Percentiles rank a stretch among this genome's conserved stretches.
Conservation (phyloP, 2,329 filamentous ascomycete genomes). For the Diaporthe ilicicola region DNA sequence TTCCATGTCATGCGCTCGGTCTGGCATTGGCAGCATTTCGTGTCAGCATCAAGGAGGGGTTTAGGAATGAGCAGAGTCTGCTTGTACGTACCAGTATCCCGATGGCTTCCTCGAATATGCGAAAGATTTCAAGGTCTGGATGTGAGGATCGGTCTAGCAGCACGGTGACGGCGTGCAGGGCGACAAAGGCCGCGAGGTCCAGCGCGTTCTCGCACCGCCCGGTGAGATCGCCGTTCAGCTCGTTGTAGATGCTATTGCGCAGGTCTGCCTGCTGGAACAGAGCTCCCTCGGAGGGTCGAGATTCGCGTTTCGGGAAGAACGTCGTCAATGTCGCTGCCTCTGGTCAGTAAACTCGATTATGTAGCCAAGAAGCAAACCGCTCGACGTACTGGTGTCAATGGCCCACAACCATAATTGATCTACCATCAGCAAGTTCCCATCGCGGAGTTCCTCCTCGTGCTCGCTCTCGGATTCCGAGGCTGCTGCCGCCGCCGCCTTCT, state of each 20-base stretch:
- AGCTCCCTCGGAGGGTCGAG: slow-evolving; percentile 61
- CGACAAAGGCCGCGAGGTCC: slow-evolving; percentile 69
- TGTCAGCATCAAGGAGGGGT: not conserved
- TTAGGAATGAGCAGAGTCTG: not conserved
- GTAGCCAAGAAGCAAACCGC: too few species aligned
- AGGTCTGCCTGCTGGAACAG: slow-evolving; percentile 69
- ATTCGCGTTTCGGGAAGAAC: slow-evolving; percentile 64
- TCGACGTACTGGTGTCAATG: slow-evolving; percentile 58
- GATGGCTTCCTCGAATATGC: slow-evolving; percentile 73
- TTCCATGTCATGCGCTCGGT: slow-evolving; percentile 70
- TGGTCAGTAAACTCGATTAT: not conserved
- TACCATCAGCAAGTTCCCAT: slow-evolving; percentile 71
- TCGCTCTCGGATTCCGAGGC: slow-evolving; percentile 37
- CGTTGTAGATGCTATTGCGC: slow-evolving; percentile 70
- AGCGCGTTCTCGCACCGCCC: slow-evolving; percentile 68
- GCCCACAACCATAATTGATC: slow-evolving; percentile 72
- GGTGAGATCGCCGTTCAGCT: slow-evolving; percentile 71
- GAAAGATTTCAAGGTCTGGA: slow-evolving; percentile 69
- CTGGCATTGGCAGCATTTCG: slow-evolving; percentile 42
- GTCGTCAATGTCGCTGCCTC: slow-evolving; percentile 57
- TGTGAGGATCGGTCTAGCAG: slow-evolving; percentile 67
- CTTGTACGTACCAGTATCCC: slow-evolving; percentile 61
- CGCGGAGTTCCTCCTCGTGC: slow-evolving; percentile 38
- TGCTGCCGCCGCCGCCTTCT: slow-evolving; percentile 8
- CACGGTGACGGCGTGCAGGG: slow-evolving; percentile 69